These are phyloP conservation scores for Acanthamoeba triangularis DNA, from an alignment of 208 protist species.

Conservation along the genomic window DNA sequence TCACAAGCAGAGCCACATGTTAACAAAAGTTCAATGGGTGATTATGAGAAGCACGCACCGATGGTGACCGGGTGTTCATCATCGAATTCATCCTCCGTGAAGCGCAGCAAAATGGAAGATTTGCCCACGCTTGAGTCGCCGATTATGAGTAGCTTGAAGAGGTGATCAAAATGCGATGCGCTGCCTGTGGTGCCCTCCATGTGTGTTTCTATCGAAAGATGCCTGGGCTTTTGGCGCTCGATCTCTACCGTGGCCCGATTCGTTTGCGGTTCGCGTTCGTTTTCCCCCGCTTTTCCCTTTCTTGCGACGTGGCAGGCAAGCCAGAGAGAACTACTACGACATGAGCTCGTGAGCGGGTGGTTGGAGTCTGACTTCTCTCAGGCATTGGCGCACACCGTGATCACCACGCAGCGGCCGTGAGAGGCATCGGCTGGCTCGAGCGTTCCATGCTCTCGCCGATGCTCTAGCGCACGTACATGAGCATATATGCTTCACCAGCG, in stretches of 20 bases:
- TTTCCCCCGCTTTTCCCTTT: slow-evolving; percentile 4
- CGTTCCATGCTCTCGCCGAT: too few species aligned
- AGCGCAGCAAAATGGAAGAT: slow-evolving; percentile 67
- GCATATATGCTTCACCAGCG: too few species aligned
- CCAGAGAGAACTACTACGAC: too few species aligned
- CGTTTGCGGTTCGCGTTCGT: background rate
- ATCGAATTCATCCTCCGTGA: slow-evolving; percentile 57
- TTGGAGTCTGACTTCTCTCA: too few species aligned
- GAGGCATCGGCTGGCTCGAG: too few species aligned
- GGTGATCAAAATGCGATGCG: slow-evolving; percentile 45
- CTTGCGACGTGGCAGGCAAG: background rate
- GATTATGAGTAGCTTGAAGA: slow-evolving; percentile 70
- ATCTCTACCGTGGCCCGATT: background rate
- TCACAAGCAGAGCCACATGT: background rate
- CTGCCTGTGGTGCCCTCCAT: slow-evolving; percentile 37
- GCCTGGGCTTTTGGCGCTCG: background rate
- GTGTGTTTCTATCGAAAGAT: background rate
- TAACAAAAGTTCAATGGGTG: background rate
- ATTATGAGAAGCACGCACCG: background rate
- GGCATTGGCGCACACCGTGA: too few species aligned
- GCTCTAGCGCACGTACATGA: too few species aligned
- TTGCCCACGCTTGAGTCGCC: slow-evolving; percentile 69
- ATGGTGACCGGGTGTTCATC: slow-evolving; percentile 66
- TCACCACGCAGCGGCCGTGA: too few species aligned
- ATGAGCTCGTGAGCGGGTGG: too few species aligned